A percentile compares a stretch with the other conserved stretches of the same genome.
Conservation (phyloP, 306 rosid species). For the Cucumis sativus region Cucumber_9930_V3 NC_026659.2:26436001-26436500, state of each 20-base stretch:
- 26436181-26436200: slow-evolving; percentile 39
- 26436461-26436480: too few relatives aligned
- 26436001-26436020: slow-evolving; percentile 46
- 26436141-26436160: neutral
- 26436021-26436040: slow-evolving; percentile 70
- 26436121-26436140: too few relatives aligned
- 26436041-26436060: slow-evolving; percentile 55
- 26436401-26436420: too few relatives aligned
- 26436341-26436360: slow-evolving; percentile 31
- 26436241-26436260: slow-evolving; percentile 73
- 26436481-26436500: too few relatives aligned
- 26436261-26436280: slow-evolving; percentile 81
- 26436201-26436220: slow-evolving; percentile 35
- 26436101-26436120: slow-evolving; percentile 49
- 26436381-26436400: neutral
- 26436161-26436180: neutral
- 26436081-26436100: slow-evolving; percentile 65
- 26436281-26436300: slow-evolving; percentile 69
- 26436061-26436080: slow-evolving; percentile 54
- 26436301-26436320: slow-evolving; percentile 94
- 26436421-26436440: too few relatives aligned
- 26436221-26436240: slow-evolving; percentile 65
- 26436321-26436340: slow-evolving; percentile 61
- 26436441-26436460: too few relatives aligned
- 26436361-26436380: neutral